These are phyloP conservation scores for Syncephalastrum racemosum DNA, from an alignment of 371 early-diverging fungal genomes.

Conservation along the genomic window DNA sequence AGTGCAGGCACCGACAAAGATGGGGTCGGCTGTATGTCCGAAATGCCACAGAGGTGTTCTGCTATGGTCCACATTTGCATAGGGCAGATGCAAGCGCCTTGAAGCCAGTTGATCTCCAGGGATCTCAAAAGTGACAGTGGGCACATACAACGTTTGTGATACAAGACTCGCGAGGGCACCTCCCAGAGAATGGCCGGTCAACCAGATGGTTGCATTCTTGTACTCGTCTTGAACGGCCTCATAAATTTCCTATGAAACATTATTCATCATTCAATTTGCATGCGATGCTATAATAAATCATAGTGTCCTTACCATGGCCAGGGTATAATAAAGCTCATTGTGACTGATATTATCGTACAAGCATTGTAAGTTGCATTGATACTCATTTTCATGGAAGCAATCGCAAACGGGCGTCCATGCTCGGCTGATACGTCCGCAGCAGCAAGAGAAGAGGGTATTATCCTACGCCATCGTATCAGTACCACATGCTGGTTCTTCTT, in stretches of 20 bases:
- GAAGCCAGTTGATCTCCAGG: constrained; percentile 89
- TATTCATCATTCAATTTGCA: neutral
- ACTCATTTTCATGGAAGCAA: constrained; percentile 62
- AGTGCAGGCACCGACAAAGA: constrained; percentile 88
- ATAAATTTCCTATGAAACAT: constrained; percentile 26
- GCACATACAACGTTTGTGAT: constrained; percentile 84
- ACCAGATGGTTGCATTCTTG: constrained; percentile 73
- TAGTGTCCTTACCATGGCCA: constrained; percentile 61
- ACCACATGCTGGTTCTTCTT: neutral
- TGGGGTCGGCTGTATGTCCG: constrained; percentile 92
- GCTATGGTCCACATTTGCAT: constrained; percentile 28
- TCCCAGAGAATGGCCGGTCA: constrained; percentile 95
- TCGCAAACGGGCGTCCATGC: constrained; percentile 86
- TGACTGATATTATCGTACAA: constrained; percentile 57
- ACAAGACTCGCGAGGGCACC: constrained; percentile 82
- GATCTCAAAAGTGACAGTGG: constrained; percentile 85
- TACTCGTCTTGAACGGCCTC: constrained; percentile 60
- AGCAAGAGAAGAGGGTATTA: constrained; percentile 95
- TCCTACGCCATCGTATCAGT: constrained; percentile 52
- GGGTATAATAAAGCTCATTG: constrained; percentile 78
- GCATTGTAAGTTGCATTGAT: constrained; percentile 68
- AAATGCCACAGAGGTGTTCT: constrained; percentile 81
- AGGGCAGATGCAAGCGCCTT: constrained; percentile 76
- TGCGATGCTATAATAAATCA: neutral
- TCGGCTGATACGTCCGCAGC: constrained; percentile 90